phyloP scores from a whole-genome alignment of 179 eudicot species.

The Vitellaria paradoxa region DNA sequence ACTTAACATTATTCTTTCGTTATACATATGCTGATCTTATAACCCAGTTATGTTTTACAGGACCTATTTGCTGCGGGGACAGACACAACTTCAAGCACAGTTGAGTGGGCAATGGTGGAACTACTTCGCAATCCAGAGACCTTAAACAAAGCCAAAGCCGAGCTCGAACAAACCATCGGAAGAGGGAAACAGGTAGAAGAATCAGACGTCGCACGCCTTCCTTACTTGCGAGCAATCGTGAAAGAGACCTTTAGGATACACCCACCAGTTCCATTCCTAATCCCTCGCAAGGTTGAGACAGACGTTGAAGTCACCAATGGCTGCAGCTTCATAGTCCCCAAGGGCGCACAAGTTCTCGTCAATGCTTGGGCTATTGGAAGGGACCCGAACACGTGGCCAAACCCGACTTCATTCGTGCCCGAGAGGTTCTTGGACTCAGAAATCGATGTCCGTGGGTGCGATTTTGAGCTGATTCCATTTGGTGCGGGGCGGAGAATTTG shows the following conservation, averaged over 20 bases:
- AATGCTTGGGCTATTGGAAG: constrained; percentile 36
- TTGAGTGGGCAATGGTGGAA: constrained; percentile 40
- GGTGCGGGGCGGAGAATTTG: constrained; percentile 40
- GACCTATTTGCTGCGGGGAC: constrained; percentile 31
- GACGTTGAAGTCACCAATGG: constrained; percentile 22
- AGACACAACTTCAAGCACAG: constrained; percentile 28
- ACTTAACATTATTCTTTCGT: too few species aligned
- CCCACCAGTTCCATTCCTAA: constrained; percentile 28
- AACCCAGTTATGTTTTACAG: constrained; percentile 15
- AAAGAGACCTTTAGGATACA: constrained; percentile 29
- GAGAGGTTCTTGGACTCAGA: constrained; percentile 34
- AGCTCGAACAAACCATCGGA: constrained; percentile 25
- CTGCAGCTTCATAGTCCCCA: constrained; percentile 30
- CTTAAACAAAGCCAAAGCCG: too few species aligned
- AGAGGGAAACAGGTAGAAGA: constrained; percentile 23
- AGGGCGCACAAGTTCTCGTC: constrained; percentile 30
- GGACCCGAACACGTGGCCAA: constrained; percentile 23
- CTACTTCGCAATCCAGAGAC: constrained; percentile 19
- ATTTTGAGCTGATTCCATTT: constrained; percentile 36
- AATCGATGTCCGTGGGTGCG: constrained; percentile 25
- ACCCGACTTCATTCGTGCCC: constrained; percentile 24
- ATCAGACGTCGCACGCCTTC: constrained; percentile 21
- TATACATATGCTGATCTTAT: too few species aligned
- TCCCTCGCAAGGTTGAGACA: constrained; percentile 23
- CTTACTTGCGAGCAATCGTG: constrained; percentile 27